Evolutionary conservation across 2,329 filamentous ascomycete species (phyloP), one percentile per base, ranked within the genome.

Genomic region (Penicillium italicum): DNA sequence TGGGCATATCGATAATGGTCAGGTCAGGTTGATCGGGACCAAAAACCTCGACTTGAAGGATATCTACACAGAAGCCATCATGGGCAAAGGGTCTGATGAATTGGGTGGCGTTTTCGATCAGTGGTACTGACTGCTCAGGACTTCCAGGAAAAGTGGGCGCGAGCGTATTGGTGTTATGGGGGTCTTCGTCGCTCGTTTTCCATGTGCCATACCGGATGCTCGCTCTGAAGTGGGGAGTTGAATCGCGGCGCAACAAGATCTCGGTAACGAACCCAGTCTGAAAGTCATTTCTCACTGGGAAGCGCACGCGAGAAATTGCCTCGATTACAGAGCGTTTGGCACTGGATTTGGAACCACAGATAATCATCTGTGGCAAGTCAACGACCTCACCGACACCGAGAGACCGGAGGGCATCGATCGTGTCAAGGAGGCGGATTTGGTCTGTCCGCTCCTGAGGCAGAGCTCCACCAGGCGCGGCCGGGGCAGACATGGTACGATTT

Each of bases 1-100:
- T 84, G 0, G 84, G 85, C 18, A 87, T 72, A 68, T 87, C 84
- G 11, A 87, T 82, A 0, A 87, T 74, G 0, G 82, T 86, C 41
- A 87, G 67, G 8, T 86, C 77, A 0, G 83, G 82, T 73, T 83
- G 80, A 7, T 83, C 79, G 0, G 83, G 83, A 0, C 84, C 84
- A 6, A 75, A 78, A 65, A 85, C 80, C 58, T 86, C 83, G 1
- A 86, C 76, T 3, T 83, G 79, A 5, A 86, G 74, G 22, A 85
- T 79, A 75, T 82, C 69, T 71, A 79, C 65, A 18, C 62, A 66
- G 20, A 69, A 64, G 2, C 55, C 62, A 0, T 41, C 26, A 1
- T 64, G 58, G 3, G 56, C 60, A 1, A 64, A 59, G 5, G 83
- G 67, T 0, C 81, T 82, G 79, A 87, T 84, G 4, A 63, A 69